Evolutionary conservation across 2,329 filamentous ascomycete genomes (phyloP), one percentile per base, ranked within the genome.

Genomic region (Epichloe scottii): DNA sequence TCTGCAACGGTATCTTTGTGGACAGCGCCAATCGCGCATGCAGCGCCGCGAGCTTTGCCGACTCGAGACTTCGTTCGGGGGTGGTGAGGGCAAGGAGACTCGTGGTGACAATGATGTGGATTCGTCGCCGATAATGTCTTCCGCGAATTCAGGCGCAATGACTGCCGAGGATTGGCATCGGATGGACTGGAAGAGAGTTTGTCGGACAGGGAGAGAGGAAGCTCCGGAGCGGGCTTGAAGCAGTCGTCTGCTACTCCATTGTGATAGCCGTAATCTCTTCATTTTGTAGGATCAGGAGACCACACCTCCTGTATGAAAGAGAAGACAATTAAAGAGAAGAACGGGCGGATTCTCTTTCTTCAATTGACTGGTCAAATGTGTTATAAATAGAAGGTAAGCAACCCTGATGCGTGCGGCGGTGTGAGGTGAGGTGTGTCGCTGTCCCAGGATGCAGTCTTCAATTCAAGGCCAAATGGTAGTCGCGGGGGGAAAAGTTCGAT

Each of bases 41-140:
- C 44, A 98, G 81, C 57, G 93, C 90, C 56, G 89, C 83, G 60
- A 98, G 85, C 73, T 96, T 97, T 55, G 89, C 84, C 45, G 91
- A 97, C 57, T 74, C 68, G 54, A 75, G 70, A 42, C 89, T 85
- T 57, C 76, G 76, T 60, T 78, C 71, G 57, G 82, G 81, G 78
- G 78, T 58, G 89, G 88, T 61, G 88, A 91, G 49, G 87, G 85
- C 56, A 84, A 74, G 55, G 65, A 63, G 54, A 60, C 58, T 30
- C 58, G 57, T 30, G 54, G 23, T 14, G 48, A n/a, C 30, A 12
- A 53, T 44, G 48, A 54, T 49, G 46, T 45, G 37, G 56, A 48
- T n/a, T 62, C 54, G 38, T 58, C 53, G 53, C 52, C 43, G 40
- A 52, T 19, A 42, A 53, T 34, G 21, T 55, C 53, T 51, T 60